A percentile compares a stretch with the other conserved stretches of the same genome.
Conservation (phyloP, 78 protist species). For the Thecamonas trahens region DNA sequence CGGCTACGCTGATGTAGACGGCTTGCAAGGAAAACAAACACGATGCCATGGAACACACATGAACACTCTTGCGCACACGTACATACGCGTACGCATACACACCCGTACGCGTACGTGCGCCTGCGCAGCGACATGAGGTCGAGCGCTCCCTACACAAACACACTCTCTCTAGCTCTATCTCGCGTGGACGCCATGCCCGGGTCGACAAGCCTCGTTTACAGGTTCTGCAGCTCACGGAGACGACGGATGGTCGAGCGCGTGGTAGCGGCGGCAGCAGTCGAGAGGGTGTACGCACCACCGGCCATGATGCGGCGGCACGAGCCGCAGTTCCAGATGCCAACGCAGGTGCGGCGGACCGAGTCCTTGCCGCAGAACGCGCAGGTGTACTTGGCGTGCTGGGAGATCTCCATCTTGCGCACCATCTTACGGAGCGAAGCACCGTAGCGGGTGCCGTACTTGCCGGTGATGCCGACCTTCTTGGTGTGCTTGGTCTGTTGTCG, state of each 20-base stretch:
- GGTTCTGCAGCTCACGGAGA: slow-evolving; percentile 78
- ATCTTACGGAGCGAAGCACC: slow-evolving; percentile 95
- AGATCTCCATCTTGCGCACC: slow-evolving; percentile 88
- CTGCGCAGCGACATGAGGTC: too few relatives aligned
- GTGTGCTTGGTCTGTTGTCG: slow-evolving; percentile 91
- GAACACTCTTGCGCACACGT: too few relatives aligned
- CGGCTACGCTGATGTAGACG: too few relatives aligned
- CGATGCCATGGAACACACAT: too few relatives aligned
- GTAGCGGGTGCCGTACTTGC: slow-evolving; percentile 98
- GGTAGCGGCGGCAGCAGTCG: slow-evolving; percentile 87
- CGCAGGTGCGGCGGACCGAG: slow-evolving; percentile 79
- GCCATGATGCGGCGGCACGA: slow-evolving; percentile 79
- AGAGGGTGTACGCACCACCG: slow-evolving; percentile 95
- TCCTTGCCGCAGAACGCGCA: slow-evolving; percentile 91
- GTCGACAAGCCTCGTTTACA: too few relatives aligned
- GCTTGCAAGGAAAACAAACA: too few relatives aligned
- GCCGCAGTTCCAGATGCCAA: slow-evolving; percentile 98
- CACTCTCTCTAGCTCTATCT: too few relatives aligned
- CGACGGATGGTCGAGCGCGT: slow-evolving; percentile 91
- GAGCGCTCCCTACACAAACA: too few relatives aligned
- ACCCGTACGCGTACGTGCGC: too few relatives aligned
- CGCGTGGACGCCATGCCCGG: too few relatives aligned
- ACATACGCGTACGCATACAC: too few relatives aligned
- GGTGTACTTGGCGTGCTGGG: slow-evolving; percentile 88
- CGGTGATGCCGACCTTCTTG: slow-evolving; percentile 94